Percentiles rank a stretch among this genome's conserved stretches.
These are phyloP conservation scores for Fimicolochytrium jonesii DNA, from an alignment of 192 early-diverging fungal species.

Conservation along the genomic window DNA sequence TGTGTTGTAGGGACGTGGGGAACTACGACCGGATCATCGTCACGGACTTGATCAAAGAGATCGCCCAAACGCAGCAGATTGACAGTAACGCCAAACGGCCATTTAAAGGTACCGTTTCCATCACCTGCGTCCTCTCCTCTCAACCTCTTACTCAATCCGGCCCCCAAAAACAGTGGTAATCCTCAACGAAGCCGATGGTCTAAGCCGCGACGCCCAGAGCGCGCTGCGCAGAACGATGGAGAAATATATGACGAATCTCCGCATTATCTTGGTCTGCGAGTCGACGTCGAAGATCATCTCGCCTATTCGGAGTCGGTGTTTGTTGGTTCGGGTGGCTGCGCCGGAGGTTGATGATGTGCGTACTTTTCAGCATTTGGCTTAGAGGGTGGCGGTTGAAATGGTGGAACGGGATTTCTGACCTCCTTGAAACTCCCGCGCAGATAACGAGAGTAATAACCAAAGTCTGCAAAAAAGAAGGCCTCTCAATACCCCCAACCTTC, in stretches of 20 bases:
- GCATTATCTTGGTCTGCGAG: constrained; percentile 90
- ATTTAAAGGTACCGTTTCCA: constrained; percentile 75
- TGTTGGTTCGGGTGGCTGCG: constrained; percentile 80
- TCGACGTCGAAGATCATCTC: constrained; percentile 86
- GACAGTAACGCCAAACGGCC: constrained; percentile 68
- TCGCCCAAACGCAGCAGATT: constrained; percentile 94
- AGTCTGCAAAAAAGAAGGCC: constrained; percentile 79
- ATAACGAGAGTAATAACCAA: constrained; percentile 59
- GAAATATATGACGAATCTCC: constrained; percentile 91
- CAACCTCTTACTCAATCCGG: too few relatives aligned
- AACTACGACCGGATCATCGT: constrained; percentile 87
- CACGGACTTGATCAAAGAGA: constrained; percentile 94
- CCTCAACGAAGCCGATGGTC: constrained; percentile 87
- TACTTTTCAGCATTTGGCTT: too few relatives aligned
- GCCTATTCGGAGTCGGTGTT: constrained; percentile 88
- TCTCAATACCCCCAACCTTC: constrained; percentile 58
- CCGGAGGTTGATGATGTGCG: constrained; percentile 73
- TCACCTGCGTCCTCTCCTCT: too few relatives aligned
- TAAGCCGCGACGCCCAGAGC: constrained; percentile 89
- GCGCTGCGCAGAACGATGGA: constrained; percentile 99
- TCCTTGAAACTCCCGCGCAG: too few relatives aligned
- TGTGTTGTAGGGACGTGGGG: constrained; percentile 77
- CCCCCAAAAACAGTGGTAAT: constrained; percentile 92
- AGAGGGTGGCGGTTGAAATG: too few relatives aligned
- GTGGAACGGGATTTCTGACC: too few relatives aligned